Percentiles rank a stretch among this genome's conserved stretches.
Evolutionary conservation across 2,329 filamentous ascomycete genomes (phyloP).

Genomic region (Thermothelomyces thermophilus): DNA sequence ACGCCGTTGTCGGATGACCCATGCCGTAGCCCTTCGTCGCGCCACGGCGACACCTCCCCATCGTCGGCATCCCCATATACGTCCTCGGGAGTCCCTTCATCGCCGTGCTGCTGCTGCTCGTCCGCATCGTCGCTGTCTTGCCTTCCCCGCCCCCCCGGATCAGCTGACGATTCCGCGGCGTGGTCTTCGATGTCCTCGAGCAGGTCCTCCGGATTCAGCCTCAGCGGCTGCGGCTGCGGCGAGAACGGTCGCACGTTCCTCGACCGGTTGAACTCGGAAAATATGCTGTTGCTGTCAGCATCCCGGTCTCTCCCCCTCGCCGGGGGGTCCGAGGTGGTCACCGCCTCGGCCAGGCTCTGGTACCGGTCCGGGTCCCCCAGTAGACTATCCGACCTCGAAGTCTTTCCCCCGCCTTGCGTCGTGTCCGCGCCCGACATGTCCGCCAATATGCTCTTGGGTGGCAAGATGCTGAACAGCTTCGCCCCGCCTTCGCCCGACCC

Average conservation of each 20-base stretch:
- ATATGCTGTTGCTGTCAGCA: conserved; percentile 47
- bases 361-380: conserved; percentile 47
- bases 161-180: conserved; percentile 2
- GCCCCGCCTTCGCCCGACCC: conserved; percentile 30
- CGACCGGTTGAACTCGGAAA: conserved; percentile 49
- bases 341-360: conserved; percentile 44
- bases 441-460: conserved; percentile 57
- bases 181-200: conserved; percentile 21
- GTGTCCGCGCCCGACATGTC: conserved; percentile 37
- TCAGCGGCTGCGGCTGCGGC: conserved; percentile 40
- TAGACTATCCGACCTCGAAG: conserved; percentile 46
- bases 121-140: neutral
- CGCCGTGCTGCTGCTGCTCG: conserved; percentile 6
- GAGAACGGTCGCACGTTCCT: conserved; percentile 53
- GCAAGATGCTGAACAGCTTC: conserved; percentile 59
- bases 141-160: neutral
- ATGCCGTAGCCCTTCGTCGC: conserved; percentile 22
- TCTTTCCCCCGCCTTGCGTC: conserved; percentile 21
- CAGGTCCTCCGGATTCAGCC: conserved; percentile 30
- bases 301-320: conserved; percentile 33
- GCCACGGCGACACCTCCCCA: conserved; percentile 24
- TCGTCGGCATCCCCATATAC: conserved; percentile 16
- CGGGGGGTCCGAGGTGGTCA: conserved; percentile 7
- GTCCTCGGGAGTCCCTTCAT: conserved; percentile 9
- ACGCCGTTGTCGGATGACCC: conserved; percentile 16